Percentiles rank a stretch among this genome's conserved stretches.
Conservation (phyloP, 2,329 filamentous ascomycete genomes). For the Fusarium nodosum region DNA sequence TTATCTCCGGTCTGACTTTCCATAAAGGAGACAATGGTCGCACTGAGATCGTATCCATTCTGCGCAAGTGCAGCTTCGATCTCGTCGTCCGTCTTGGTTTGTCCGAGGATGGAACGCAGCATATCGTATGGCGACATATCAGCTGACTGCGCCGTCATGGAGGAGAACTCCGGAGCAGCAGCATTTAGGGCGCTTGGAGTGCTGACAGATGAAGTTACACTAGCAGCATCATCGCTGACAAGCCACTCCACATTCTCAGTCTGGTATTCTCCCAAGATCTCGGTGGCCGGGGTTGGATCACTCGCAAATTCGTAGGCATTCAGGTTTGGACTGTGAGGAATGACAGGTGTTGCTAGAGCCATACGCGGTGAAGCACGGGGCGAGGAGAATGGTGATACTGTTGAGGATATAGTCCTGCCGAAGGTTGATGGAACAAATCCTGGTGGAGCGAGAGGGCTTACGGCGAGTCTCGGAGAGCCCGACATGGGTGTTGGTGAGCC, state of each 20-base stretch:
- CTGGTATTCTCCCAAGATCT: slow-evolving; percentile 91
- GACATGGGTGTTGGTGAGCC: slow-evolving; percentile 82
- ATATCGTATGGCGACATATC: slow-evolving; percentile 99
- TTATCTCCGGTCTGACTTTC: slow-evolving; percentile 68
- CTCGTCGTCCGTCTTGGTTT: slow-evolving; percentile 91
- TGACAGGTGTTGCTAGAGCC: slow-evolving; percentile 87
- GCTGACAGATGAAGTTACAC: slow-evolving; percentile 79
- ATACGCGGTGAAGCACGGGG: slow-evolving; percentile 93
- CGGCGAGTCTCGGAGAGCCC: slow-evolving; percentile 84
- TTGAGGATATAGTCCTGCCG: slow-evolving; percentile 78
- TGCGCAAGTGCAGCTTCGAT: slow-evolving; percentile 90
- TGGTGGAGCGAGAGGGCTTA: slow-evolving; percentile 86
- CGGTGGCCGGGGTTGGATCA: slow-evolving; percentile 82
- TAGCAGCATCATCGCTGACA: slow-evolving; percentile 87
- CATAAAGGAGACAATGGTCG: slow-evolving; percentile 91
- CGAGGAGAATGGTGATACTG: slow-evolving; percentile 91
- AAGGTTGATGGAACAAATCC: slow-evolving; percentile 86
- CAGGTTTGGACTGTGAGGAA: slow-evolving; percentile 92
- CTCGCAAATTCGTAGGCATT: slow-evolving; percentile 95
- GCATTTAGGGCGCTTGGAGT: slow-evolving; percentile 80
- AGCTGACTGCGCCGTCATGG: slow-evolving; percentile 72
- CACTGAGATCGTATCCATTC: slow-evolving; percentile 93
- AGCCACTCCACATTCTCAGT: slow-evolving; percentile 98
- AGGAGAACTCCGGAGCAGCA: slow-evolving; percentile 82
- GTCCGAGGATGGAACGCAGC: slow-evolving; percentile 92